Base-by-base conservation (phyloP, 768 basidiomycete genomes). In the Crassisporium funariophilum region DNA sequence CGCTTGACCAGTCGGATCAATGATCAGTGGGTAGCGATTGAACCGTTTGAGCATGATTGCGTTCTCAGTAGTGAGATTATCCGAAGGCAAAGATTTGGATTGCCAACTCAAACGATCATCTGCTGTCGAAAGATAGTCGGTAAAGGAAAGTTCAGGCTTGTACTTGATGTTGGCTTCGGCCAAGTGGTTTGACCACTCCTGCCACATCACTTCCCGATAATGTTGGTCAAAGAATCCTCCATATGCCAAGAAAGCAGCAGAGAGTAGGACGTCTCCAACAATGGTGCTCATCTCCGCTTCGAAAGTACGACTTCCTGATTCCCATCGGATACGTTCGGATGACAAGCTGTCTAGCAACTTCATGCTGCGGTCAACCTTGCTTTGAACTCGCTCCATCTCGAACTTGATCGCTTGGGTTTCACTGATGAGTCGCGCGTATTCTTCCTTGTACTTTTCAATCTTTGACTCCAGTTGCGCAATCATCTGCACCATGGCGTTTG, bases 11-110 rank as follows among this genome's bases (percentile, higher is more conserved):
- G 95, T 97, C 4, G 97, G 97, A 63, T 99, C 97, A 58, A 99
- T 92, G 47, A 99, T 91, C 41, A 98, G 81, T 5, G 97, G 97
- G 66, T 98, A 98, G 15, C 97, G 90, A 60, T 92, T 91, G 81
- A 94, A 98, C 39, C 94, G 86, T 63, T 95, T 94, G 62, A 99
- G 82, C 93, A 98, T 98, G 68, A 98, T 94, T n/a, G 97, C 97
- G 62, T 99, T 99, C 71, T 98, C 97, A 1, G 91, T 92, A 55
- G 93, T 98, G 35, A 99, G 75, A 52, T 90, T 94, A 67, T 99
- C 95, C 4, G 92, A 85, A 1, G 97, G 97, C n/a, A 98, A 76
- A 1, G 91, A 87, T 60, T 93, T 94, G 22, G 92, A 88, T 67
- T 95, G 93, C 97, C 95, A 99, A 57, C 79, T 84, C 52, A 97